Evolutionary conservation across 2,329 filamentous ascomycete species (phyloP).

Genomic region (Lecanicillium sp.): DNA sequence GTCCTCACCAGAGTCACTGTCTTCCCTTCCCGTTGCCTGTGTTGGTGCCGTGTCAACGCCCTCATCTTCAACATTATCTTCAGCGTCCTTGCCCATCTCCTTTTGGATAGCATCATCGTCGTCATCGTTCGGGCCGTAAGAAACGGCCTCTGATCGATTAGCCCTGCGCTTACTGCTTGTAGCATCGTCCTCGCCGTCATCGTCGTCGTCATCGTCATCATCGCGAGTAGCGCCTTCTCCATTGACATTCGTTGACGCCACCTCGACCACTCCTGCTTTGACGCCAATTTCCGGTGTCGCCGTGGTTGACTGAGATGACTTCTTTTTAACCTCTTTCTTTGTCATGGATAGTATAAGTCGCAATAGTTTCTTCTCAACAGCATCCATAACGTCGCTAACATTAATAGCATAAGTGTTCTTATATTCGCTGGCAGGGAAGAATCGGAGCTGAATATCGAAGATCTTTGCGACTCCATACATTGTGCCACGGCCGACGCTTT

Average conservation of each 20-base stretch:
- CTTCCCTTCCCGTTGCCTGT: slow-evolving; percentile 18
- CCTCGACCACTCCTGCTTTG: slow-evolving; percentile 44
- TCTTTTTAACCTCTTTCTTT: slow-evolving; percentile 74
- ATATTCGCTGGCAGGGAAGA: slow-evolving; percentile 83
- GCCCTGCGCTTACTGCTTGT: slow-evolving; percentile 65
- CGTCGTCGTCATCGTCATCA: slow-evolving; percentile 58
- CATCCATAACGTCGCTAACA: slow-evolving; percentile 65
- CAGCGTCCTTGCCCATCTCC: slow-evolving; percentile 51
- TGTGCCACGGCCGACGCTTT: slow-evolving; percentile 65
- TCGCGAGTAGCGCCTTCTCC: slow-evolving; percentile 14
- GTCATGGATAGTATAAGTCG: slow-evolving; percentile 62
- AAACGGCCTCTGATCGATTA: slow-evolving; percentile 73
- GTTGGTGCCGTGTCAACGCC: slow-evolving; percentile 9
- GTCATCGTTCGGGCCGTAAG: slow-evolving; percentile 88
- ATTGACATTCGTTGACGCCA: slow-evolving; percentile 20
- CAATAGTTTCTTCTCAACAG: slow-evolving; percentile 75
- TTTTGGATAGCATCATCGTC: slow-evolving; percentile 72
- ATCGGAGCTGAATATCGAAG: slow-evolving; percentile 71
- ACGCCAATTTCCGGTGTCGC: slow-evolving; percentile 67
- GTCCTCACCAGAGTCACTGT: slow-evolving; percentile 28
- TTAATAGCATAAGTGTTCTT: slow-evolving; percentile 76
- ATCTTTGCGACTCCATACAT: slow-evolving; percentile 68
- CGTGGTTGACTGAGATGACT: slow-evolving; percentile 47
- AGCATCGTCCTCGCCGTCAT: slow-evolving; percentile 71
- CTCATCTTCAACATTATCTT: slow-evolving; percentile 47